phyloP scores from a whole-genome alignment of 495 filamentous ascomycete species.

The Evernia prunastri region DNA sequence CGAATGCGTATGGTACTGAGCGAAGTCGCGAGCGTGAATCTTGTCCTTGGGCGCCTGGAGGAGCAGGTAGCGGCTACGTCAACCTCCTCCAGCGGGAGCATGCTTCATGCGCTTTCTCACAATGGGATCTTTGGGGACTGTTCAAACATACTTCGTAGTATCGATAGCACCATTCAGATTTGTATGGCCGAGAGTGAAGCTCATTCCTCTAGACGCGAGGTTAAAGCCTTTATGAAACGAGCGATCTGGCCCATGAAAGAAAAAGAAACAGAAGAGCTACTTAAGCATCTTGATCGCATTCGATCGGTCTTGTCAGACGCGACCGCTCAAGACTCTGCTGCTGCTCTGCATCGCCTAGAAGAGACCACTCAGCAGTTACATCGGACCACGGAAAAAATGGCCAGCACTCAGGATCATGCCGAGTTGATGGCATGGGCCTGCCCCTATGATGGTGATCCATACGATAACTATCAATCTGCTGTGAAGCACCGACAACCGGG shows the following conservation, averaged over 20 bases:
- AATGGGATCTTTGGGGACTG: background rate
- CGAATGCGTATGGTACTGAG: background rate
- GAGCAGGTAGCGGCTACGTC: background rate
- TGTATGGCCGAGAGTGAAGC: background rate
- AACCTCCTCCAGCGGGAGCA: background rate
- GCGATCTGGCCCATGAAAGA: background rate
- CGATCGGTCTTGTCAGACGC: background rate
- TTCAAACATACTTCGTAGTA: background rate
- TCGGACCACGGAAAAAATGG: background rate
- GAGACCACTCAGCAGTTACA: background rate
- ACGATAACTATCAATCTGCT: background rate
- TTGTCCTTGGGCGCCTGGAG: background rate
- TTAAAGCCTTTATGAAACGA: background rate
- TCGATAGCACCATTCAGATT: background rate
- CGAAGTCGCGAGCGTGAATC: background rate
- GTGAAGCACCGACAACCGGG: background rate
- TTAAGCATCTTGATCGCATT: background rate
- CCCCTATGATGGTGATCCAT: background rate
- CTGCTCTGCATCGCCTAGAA: background rate
- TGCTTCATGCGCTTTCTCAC: background rate
- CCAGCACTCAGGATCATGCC: background rate
- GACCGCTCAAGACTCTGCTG: background rate
- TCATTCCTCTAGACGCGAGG: background rate
- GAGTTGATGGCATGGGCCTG: background rate
- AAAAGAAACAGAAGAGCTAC: background rate